Evolutionary conservation across 345 rosid genomes (phyloP).

Genomic region (Syzygium oleosum): DNA sequence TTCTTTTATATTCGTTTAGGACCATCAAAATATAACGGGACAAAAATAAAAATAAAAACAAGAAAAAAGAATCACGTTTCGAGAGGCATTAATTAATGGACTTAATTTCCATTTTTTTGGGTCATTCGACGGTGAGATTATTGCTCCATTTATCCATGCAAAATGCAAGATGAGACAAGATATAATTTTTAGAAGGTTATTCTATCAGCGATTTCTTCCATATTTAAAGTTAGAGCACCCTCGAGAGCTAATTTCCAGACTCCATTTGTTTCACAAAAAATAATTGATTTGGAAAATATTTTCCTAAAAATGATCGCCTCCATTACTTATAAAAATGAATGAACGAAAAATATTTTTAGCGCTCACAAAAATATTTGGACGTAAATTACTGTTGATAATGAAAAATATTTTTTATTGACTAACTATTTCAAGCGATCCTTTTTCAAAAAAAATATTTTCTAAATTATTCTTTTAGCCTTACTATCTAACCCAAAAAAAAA

Average conservation of each 20-base stretch:
- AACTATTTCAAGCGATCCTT: background rate
- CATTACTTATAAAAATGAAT: fast-evolving
- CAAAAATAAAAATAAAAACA: background rate
- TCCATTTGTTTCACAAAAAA: fast-evolving
- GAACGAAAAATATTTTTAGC: background rate
- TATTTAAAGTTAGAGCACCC: background rate
- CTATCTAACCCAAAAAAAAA: background rate
- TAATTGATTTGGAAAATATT: no score
- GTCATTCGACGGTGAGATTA: background rate
- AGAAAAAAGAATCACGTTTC: background rate
- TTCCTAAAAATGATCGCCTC: no score
- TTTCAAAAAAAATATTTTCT: background rate
- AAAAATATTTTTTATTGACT: background rate
- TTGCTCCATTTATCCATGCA: background rate
- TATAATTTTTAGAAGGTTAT: background rate
- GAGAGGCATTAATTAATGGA: background rate
- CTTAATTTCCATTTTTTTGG: background rate
- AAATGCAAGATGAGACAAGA: background rate
- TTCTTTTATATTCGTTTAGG: background rate
- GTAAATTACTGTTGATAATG: background rate
- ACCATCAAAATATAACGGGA: background rate
- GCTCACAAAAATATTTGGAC: fast-evolving
- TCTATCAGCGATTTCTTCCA: background rate
- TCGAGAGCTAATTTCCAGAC: background rate
- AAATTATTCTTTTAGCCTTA: background rate